These are phyloP conservation scores for Citrullus amarus DNA, from an alignment of 306 rosid genomes.

Conservation along the genomic window DNA sequence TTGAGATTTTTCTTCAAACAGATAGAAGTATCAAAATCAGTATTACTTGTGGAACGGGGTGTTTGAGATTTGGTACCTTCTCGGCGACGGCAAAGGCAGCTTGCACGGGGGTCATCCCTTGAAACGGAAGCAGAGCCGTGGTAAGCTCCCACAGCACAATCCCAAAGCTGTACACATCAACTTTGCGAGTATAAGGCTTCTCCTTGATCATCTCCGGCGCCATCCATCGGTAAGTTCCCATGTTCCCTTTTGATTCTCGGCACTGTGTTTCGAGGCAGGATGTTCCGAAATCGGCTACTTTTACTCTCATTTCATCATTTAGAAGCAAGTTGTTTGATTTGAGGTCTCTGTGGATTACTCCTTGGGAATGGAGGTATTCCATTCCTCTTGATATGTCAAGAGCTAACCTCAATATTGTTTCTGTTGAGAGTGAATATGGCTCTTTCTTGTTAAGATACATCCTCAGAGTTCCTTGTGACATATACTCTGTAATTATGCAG, in stretches of 20 bases:
- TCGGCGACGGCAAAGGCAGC: conserved; percentile 98
- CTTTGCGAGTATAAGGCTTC: conserved; percentile 71
- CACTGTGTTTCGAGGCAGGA: conserved; percentile 90
- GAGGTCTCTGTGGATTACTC: conserved; percentile 90
- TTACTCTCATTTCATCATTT: conserved; percentile 94
- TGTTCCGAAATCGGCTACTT: conserved; percentile 94
- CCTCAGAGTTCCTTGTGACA: conserved; percentile 98
- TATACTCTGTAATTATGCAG: conserved; percentile 93
- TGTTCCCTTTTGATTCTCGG: conserved; percentile 86
- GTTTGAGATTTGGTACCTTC: conserved; percentile 34
- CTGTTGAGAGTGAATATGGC: conserved; percentile 87
- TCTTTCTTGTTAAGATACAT: conserved; percentile 97
- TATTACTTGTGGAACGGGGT: background rate
- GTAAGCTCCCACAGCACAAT: conserved; percentile 98
- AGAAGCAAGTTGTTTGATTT: conserved; percentile 90
- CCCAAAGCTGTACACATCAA: conserved; percentile 92
- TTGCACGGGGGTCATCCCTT: conserved; percentile 98
- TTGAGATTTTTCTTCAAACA: background rate
- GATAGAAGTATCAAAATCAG: background rate
- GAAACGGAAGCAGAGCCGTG: conserved; percentile 83
- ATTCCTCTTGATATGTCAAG: conserved; percentile 94
- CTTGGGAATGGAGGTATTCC: conserved; percentile 98
- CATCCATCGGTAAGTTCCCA: conserved; percentile 98
- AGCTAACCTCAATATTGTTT: conserved; percentile 80
- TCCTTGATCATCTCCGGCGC: conserved; percentile 98